These are phyloP conservation scores for Pseudogymnoascus verrucosus DNA, from an alignment of 2,329 filamentous ascomycete genomes.

Conservation along the genomic window DNA sequence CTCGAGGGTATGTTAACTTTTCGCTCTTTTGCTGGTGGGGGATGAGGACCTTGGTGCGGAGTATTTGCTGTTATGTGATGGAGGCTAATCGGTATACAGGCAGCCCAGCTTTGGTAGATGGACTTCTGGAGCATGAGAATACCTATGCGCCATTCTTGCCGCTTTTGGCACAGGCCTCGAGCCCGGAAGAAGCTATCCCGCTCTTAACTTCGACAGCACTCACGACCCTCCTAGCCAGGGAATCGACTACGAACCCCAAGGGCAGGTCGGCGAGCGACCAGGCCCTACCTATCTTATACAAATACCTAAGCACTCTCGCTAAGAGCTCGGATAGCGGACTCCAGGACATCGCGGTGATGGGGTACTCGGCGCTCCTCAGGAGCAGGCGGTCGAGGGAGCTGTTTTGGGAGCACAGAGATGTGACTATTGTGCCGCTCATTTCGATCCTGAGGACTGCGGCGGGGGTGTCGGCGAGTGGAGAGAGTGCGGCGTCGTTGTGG, in stretches of 20 bases:
- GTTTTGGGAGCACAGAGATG: slow-evolving; percentile 85
- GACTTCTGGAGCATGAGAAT: slow-evolving; percentile 65
- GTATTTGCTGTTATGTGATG: too few relatives aligned
- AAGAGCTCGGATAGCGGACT: slow-evolving; percentile 81
- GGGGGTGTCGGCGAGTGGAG: slow-evolving; percentile 58
- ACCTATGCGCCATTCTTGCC: slow-evolving; percentile 79
- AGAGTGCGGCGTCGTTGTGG: slow-evolving; percentile 53
- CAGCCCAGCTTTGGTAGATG: slow-evolving; percentile 68
- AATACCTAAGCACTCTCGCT: slow-evolving; percentile 75
- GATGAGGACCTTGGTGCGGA: too few relatives aligned
- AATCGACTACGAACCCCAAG: slow-evolving; percentile 53
- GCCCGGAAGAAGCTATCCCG: slow-evolving; percentile 69
- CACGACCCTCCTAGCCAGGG: slow-evolving; percentile 64
- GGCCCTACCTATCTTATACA: slow-evolving; percentile 74
- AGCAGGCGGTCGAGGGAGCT: slow-evolving; percentile 65
- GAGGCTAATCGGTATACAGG: slow-evolving; percentile 41
- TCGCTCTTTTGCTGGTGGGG: too few relatives aligned
- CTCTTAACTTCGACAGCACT: slow-evolving; percentile 85
- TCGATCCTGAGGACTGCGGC: slow-evolving; percentile 75
- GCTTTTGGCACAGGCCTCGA: slow-evolving; percentile 71
- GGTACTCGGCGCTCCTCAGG: slow-evolving; percentile 78
- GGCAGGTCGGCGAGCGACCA: slow-evolving; percentile 58
- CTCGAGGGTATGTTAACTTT: slow-evolving; percentile 59
- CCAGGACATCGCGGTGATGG: slow-evolving; percentile 91
- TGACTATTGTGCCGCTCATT: slow-evolving; percentile 75